Conservation (phyloP, 129 eudicot species). For the Glebionis coronaria region DNA sequence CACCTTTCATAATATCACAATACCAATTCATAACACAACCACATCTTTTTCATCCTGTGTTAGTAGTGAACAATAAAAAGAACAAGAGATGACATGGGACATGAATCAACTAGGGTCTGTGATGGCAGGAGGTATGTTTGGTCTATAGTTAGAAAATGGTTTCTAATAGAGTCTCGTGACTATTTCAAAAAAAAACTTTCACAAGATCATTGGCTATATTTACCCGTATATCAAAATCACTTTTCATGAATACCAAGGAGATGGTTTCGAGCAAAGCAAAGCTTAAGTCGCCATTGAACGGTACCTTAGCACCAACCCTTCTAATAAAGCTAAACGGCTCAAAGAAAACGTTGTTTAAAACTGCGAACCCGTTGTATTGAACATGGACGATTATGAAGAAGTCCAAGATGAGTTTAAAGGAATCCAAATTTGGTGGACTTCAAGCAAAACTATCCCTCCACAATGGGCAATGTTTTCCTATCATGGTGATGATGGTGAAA, state of each 20-base stretch:
- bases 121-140: conserved; percentile 37
- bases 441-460: conserved; percentile 12
- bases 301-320: conserved; percentile 37
- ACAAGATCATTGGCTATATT: conserved; percentile 24
- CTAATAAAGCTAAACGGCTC: conserved; percentile 36
- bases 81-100: conserved; percentile 31
- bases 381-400: conserved; percentile 54
- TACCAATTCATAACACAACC: neutral
- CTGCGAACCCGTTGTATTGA: conserved; percentile 33
- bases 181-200: conserved; percentile 21
- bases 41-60: neutral
- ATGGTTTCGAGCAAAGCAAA: conserved; percentile 34
- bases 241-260: conserved; percentile 40
- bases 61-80: neutral
- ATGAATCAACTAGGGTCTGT: conserved; percentile 39
- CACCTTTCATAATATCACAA: no score
- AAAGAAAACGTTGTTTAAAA: conserved; percentile 39
- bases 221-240: conserved; percentile 50
- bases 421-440: conserved; percentile 45
- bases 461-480: conserved; percentile 22
- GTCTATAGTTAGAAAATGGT: conserved; percentile 40
- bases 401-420: conserved; percentile 48
- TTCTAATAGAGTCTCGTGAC: conserved; percentile 30
- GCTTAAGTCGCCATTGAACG: conserved; percentile 44
- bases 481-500: conserved; percentile 38